Conservation (phyloP, 805 yeast species). For the Sugiyamaella smithiae region DNA sequence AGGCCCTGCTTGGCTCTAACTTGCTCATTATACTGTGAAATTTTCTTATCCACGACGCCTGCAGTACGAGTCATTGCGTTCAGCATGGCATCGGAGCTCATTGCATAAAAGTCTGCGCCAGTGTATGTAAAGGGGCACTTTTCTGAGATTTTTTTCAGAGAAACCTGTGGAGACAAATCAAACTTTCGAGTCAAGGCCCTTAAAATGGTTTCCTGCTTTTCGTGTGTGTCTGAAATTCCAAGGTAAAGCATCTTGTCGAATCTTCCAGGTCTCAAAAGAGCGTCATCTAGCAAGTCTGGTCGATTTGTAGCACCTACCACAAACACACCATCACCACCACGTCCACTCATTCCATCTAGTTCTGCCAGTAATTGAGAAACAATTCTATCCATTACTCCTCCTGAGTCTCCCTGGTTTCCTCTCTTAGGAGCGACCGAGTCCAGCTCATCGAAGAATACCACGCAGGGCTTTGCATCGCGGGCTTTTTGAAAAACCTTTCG, state of each 20-base stretch:
- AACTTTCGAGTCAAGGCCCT: conserved; percentile 83
- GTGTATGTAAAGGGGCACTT: conserved; percentile 87
- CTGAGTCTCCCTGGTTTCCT: conserved; percentile 98
- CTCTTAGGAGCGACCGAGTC: conserved; percentile 98
- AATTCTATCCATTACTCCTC: conserved; percentile 98
- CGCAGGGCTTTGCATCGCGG: conserved; percentile 96
- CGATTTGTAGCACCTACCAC: conserved; percentile 99
- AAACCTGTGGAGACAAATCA: conserved; percentile 55
- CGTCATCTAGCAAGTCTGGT: conserved; percentile 93
- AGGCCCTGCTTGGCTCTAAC: conserved; percentile 31
- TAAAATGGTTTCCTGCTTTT: conserved; percentile 79
- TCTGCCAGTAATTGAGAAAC: conserved; percentile 95
- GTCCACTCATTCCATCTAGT: conserved; percentile 88
- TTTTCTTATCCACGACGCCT: conserved; percentile 63
- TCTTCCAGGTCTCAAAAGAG: conserved; percentile 87
- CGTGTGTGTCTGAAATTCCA: conserved; percentile 89
- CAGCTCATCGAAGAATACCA: conserved; percentile 93
- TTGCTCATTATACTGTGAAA: conserved; percentile 48
- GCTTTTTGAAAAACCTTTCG: conserved; percentile 92
- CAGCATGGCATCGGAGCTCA: conserved; percentile 93
- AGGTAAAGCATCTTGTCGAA: conserved; percentile 93
- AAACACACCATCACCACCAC: conserved; percentile 85
- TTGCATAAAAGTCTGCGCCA: conserved; percentile 96
- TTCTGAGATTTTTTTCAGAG: conserved; percentile 57
- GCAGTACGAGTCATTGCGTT: conserved; percentile 95